Evolutionary conservation across 139 green algal genomes (phyloP).

Genomic region (Parachlorella kessleri): DNA sequence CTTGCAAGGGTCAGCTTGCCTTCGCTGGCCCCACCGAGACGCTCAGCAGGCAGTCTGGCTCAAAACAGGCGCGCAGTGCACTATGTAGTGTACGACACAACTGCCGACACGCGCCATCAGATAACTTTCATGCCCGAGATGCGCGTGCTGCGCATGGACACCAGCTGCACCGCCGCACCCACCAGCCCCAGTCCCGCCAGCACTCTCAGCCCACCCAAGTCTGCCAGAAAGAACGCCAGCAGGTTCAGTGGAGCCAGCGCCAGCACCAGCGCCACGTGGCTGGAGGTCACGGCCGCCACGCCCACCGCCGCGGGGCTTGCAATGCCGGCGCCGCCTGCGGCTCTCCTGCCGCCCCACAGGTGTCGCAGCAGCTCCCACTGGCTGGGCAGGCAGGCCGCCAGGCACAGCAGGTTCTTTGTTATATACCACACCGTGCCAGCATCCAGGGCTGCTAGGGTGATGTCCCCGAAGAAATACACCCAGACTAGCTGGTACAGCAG

Average conservation of each 20-base stretch:
- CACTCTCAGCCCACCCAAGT: constrained; percentile 42
- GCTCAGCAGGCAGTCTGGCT: no score
- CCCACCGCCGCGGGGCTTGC: neutral
- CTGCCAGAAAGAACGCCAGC: constrained; percentile 47
- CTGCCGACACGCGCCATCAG: no score
- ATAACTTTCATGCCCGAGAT: neutral
- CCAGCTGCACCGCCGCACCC: constrained; percentile 42
- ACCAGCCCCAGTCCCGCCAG: constrained; percentile 47
- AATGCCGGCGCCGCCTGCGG: no score
- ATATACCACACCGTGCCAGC: neutral
- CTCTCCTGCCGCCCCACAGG: constrained; percentile 7
- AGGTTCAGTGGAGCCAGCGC: constrained; percentile 61
- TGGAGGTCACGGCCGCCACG: neutral
- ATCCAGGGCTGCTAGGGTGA: neutral
- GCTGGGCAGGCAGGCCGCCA: constrained; percentile 14
- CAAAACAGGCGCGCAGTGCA: no score
- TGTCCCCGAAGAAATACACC: neutral
- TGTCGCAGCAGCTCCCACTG: constrained; percentile 20
- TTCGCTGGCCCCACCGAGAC: no score
- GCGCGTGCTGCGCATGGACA: constrained; percentile 17
- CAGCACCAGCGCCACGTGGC: constrained; percentile 51
- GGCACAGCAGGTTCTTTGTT: constrained; percentile 3
- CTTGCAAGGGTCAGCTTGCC: no score
- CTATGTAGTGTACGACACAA: no score
- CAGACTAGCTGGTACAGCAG: neutral